Evolutionary conservation across 164 flowering plant genomes (phyloP), one percentile per base, ranked within the genome.

Genomic region (Piper longum): DNA sequence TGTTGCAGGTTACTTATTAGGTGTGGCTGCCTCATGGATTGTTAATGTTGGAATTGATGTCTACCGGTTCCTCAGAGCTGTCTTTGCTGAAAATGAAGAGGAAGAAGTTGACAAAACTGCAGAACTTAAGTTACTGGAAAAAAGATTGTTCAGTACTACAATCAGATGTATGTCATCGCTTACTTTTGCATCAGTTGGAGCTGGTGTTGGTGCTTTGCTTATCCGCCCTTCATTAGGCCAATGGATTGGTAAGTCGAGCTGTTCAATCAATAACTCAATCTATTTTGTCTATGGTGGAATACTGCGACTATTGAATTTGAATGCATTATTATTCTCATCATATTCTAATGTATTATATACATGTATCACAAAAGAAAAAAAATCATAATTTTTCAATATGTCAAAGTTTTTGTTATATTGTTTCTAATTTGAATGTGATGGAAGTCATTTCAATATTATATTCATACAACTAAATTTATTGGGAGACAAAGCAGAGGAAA

Each of bases 171-270:
- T 84, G 60, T 71, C 91, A 54, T 88, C 99, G 4, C 80, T 90
- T 16, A 64, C 87, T 61, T 90, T 85, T 77, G 97, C 96, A 57
- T 80, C 97, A 41, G 72, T 93, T 61, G 99, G 96, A 62, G 99
- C 92, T 14, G 96, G 95, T 26, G 70, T 86, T 52, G 89, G 96
- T 68, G 85, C 99, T 56, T 63, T 76, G 56, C 68, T 83, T 19
- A n/a, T 83, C 55, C 88, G 81, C 44, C 99, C 99, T 64, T 86
- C 95, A 41, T 14, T 62, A 8, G 99, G 99, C 42, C 99, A 93
- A 69, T 85, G 96, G 95, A 80, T 90, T 51, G 97, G 99, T 93
- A 88, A 80, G 82, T n/a, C 39, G 16, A 16, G 19, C 59, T 16
- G 16, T n/a, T 2, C 59, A 56, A 8, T 17, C 18, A 44, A 42